Evolutionary conservation across 2,329 filamentous ascomycete genomes (phyloP), one percentile per base, ranked within the genome.

Genomic region (Whalleya microplaca): DNA sequence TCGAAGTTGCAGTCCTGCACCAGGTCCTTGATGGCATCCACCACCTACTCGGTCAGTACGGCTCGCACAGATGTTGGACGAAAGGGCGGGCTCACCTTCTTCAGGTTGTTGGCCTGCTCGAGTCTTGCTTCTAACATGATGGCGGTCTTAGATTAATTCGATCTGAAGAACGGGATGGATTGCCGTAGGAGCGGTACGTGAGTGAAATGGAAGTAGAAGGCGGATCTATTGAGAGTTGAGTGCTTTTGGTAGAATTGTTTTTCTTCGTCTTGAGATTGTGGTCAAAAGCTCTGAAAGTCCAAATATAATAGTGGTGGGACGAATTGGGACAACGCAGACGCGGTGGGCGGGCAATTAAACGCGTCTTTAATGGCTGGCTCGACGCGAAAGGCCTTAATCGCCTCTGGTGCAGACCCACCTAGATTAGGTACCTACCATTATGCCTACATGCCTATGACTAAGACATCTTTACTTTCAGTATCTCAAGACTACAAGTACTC

Each of bases 1-100:
- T 99, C 95, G 80, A 99, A 99, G 81, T 99, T 99, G 88, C 95
- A 99, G 80, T 99, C 95, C 78, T 98, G 95, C 51, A 99, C 95
- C 49, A 99, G 87, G 72, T 99, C 95, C 80, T 97, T 98, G 87
- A 99, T 97, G 69, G 96, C 92, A 75, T 99, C 96, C 71, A 99
- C 93, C 63, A 98, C 91, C 92, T 96, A 66, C 18, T 45, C 49
- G 43, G 53, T 72, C 53, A 72, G 67, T 51, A 64, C 27, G 3
- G 12, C 14, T 37, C 8, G 18, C 18, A 42, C 16, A 45, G 45
- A 12, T 19, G 20, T 41, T 16, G 42, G n/a, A 45, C 47, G 2
- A 4, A 23, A 27, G 45, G 29, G 10, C 42, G 18, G 41, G 57
- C 76, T 61, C 77, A 94, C 92, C 90, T 95, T 96, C 84, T 99